Base-by-base conservation (phyloP, 2,329 filamentous ascomycete species). In the Ceratocystiopsis brevicomis region DNA sequence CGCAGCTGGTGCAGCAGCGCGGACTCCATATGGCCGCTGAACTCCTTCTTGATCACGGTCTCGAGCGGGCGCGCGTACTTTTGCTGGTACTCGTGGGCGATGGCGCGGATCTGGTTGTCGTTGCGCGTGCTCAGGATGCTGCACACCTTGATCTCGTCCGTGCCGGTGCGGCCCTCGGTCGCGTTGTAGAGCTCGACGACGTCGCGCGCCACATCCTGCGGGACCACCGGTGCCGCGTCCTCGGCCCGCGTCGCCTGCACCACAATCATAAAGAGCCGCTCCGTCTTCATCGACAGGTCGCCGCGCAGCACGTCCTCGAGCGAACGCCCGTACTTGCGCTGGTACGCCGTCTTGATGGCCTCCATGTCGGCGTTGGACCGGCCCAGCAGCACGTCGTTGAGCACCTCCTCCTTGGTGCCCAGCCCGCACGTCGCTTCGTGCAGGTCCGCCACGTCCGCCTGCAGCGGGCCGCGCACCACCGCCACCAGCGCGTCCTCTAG, bases 1-100 rank as follows among this genome's bases (percentile, higher is more conserved):
- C 71, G 71, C n/a, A 95, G 64, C 58, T 94, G 85, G 56, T 76
- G 77, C 21, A 90, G 62, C 1, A 96, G 69, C 0, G 85, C 85
- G 15, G 83, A 73, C 57, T 87, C 69, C 86, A 96, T 95, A 57
- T 96, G 88, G 1, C 88, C 88, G 0, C 78, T 82, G 61, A 95
- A 95, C 54, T 90, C 77, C 53, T 73, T 81, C 48, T 76, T 74
- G 52, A 96, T 76, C 41, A 85, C 77, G 33, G 74, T 71, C 49
- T 84, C 77, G 2, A 96, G 67, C 13, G 73, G 65, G 36, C 70
- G 71, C 17, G 76, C 72, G 57, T 86, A 92, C 48, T 77, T 78
- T 43, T 44, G 66, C 53, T 77, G 68, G 61, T 93, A 96, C 0
- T 76, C 69, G 42, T 81, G 71, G 13, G 72, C 69, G 47, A 96